These are phyloP conservation scores for Coccomyxa sp. DNA, from an alignment of 139 green algal species.

Conservation along the genomic window DNA sequence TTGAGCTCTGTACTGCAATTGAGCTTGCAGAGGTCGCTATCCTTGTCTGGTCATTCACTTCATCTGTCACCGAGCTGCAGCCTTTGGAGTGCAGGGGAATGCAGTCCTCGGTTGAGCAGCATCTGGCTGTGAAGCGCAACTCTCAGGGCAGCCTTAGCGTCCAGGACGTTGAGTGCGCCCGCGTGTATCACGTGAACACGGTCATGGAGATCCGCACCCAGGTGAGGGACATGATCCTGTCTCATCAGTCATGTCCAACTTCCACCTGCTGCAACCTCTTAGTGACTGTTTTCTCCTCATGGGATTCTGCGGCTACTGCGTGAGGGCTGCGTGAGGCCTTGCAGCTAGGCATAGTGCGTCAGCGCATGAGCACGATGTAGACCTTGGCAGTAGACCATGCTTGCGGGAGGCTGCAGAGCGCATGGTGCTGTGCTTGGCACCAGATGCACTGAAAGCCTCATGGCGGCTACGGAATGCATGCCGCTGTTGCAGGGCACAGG, in stretches of 20 bases:
- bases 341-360: neutral
- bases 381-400: neutral
- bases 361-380: neutral
- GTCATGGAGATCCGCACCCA: neutral
- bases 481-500: neutral
- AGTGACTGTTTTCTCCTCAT: neutral
- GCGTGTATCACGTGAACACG: conserved; percentile 26
- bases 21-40: no score
- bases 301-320: neutral
- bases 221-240: neutral
- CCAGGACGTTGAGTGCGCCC: conserved; percentile 13
- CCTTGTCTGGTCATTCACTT: neutral
- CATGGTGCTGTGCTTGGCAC: no score
- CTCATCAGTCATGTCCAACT: neutral
- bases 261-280: neutral
- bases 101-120: conserved; percentile 15
- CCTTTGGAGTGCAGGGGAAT: conserved; percentile 11
- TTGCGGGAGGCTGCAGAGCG: neutral
- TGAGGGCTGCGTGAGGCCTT: neutral
- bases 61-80: neutral
- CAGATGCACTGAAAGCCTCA: neutral
- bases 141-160: neutral
- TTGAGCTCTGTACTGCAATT: no score
- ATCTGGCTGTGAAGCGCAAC: conserved; percentile 1
- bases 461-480: neutral